Evolutionary conservation across 495 filamentous ascomycete genomes (phyloP).

Genomic region (Penicillium canescens): DNA sequence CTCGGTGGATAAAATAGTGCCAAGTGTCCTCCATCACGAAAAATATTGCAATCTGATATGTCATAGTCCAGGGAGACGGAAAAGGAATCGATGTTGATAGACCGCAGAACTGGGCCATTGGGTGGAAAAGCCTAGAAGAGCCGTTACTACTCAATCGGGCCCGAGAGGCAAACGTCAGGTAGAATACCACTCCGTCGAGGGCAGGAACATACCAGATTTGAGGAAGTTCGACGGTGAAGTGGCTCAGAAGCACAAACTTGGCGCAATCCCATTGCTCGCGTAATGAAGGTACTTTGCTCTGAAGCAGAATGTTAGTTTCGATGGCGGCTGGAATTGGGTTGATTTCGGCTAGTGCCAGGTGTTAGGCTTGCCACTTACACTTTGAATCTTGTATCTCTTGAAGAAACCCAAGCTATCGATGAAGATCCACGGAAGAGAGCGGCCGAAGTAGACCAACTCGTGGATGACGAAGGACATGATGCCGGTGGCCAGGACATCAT

Average conservation of each 20-base stretch:
- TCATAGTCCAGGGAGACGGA: conserved; percentile 79
- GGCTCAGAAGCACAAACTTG: conserved; percentile 84
- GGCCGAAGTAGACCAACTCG: conserved; percentile 83
- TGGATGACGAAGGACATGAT: conserved; percentile 92
- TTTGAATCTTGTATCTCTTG: conserved; percentile 86
- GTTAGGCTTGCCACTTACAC: conserved; percentile 47
- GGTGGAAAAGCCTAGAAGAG: conserved; percentile 43
- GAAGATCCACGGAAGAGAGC: conserved; percentile 82
- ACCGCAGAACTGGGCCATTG: conserved; percentile 89
- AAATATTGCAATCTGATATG: conserved; percentile 88
- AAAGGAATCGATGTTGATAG: conserved; percentile 89
- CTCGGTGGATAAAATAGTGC: conserved; percentile 97
- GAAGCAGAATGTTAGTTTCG: conserved; percentile 5
- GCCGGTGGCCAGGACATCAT: conserved; percentile 87
- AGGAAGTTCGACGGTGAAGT: conserved; percentile 96
- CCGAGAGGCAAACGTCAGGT: conserved; percentile 1
- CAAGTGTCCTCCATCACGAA: conserved; percentile 96
- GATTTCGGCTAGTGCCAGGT: conserved; percentile 11
- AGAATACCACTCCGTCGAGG: conserved; percentile 15
- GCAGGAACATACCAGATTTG: conserved; percentile 75
- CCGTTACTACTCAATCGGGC: conserved; percentile 8
- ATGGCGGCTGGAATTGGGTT: conserved; percentile 7
- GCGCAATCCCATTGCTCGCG: conserved; percentile 95
- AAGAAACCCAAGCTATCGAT: conserved; percentile 84
- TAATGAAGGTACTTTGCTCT: conserved; percentile 87